Evolutionary conservation across 345 rosid species (phyloP).

Genomic region (Rhizophora apiculata): DNA sequence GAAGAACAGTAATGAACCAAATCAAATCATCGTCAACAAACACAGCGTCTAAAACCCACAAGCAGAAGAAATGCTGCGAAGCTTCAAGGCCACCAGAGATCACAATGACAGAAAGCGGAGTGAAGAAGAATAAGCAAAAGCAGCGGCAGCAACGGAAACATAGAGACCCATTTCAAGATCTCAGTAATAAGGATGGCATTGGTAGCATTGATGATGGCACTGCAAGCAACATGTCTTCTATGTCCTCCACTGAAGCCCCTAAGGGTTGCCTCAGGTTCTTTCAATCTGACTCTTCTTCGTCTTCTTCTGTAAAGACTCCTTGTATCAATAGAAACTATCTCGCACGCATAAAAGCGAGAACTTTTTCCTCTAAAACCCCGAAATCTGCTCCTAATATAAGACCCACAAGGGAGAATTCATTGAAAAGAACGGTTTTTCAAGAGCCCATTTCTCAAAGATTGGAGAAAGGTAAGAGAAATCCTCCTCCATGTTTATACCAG

Average conservation of each 20-base stretch:
- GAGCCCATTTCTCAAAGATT: slow-evolving; percentile 25
- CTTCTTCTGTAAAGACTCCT: slow-evolving; percentile 32
- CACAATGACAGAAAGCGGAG: slow-evolving; percentile 12
- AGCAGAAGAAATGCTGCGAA: slow-evolving; percentile 18
- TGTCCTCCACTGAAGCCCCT: slow-evolving; percentile 58
- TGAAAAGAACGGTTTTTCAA: slow-evolving; percentile 9
- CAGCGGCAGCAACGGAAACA: slow-evolving; percentile 30
- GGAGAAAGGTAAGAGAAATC: slow-evolving; percentile 26
- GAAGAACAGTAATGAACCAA: slow-evolving; percentile 15
- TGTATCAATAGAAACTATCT: slow-evolving; percentile 5
- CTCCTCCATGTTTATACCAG: slow-evolving; percentile 20
- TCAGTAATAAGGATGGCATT: slow-evolving; percentile 21
- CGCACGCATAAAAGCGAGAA: slow-evolving; percentile 1
- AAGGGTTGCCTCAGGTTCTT: slow-evolving; percentile 77
- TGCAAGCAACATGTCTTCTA: slow-evolving; percentile 28
- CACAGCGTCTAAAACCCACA: slow-evolving; percentile 28
- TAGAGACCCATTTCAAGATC: slow-evolving; percentile 40
- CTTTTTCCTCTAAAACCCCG: slow-evolving; percentile 33
- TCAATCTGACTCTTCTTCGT: slow-evolving; percentile 46
- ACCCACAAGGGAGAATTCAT: slow-evolving; percentile 18
- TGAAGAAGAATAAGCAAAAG: slow-evolving; percentile 1
- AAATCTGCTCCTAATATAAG: slow-evolving; percentile 47
- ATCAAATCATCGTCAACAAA: not conserved
- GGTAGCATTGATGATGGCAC: slow-evolving; percentile 7
- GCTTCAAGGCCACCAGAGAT: slow-evolving; percentile 16